Evolutionary conservation across 2,329 filamentous ascomycete genomes (phyloP).

Genomic region (Verticillium longisporum): DNA sequence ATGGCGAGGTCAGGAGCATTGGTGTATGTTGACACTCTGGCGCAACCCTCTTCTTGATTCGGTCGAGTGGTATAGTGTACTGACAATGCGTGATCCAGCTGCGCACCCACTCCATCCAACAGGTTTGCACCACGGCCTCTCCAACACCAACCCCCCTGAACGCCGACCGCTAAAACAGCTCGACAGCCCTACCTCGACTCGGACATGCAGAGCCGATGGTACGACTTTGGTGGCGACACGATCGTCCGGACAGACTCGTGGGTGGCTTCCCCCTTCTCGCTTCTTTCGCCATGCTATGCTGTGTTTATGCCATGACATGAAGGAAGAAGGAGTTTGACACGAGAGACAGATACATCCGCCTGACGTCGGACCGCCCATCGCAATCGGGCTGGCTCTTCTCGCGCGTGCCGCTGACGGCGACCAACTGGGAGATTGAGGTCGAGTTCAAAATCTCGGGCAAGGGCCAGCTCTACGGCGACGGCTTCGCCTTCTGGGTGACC

Average conservation of each 20-base stretch:
- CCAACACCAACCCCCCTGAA: not conserved
- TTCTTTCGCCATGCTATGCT: no score
- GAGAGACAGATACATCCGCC: conserved; percentile 70
- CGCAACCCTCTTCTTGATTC: not conserved
- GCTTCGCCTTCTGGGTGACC: conserved; percentile 96
- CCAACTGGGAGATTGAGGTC: conserved; percentile 97
- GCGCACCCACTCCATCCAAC: conserved; percentile 75
- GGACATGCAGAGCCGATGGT: conserved; percentile 98
- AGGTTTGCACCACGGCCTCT: conserved; percentile 38
- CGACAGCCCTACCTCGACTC: conserved; percentile 89
- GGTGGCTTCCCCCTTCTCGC: conserved; percentile 16
- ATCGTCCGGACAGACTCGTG: conserved; percentile 70
- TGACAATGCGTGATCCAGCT: conserved; percentile 45
- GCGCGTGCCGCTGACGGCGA: conserved; percentile 87
- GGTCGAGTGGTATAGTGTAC: not conserved
- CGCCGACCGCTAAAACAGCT: conserved; percentile 6
- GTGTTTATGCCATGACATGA: no score
- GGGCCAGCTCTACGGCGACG: conserved; percentile 88
- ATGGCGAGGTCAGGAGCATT: conserved; percentile 41
- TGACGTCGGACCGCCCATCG: conserved; percentile 84
- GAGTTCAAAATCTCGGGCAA: conserved; percentile 92
- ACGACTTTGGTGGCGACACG: conserved; percentile 95
- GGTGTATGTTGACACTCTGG: conserved; percentile 27
- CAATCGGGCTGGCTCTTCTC: conserved; percentile 93
- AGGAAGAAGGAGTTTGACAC: conserved; percentile 14